A percentile compares a stretch with the other conserved stretches of the same genome.
Conservation (phyloP, 164 flowering plant genomes). For the Tetrastigma voinierianum region DNA sequence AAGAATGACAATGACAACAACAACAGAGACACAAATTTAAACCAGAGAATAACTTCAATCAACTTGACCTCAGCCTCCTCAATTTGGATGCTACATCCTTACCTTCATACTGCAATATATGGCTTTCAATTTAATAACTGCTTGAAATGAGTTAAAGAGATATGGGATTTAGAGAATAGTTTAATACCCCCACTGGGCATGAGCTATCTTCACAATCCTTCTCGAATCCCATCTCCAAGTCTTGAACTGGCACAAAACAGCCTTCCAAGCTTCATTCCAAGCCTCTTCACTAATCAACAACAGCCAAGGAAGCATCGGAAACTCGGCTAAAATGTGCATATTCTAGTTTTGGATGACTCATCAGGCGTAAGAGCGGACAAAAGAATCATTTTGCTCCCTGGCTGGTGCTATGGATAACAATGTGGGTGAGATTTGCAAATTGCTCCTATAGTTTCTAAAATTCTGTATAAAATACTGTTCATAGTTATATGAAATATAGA, state of each 20-base stretch:
- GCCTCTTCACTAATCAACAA: constrained; percentile 36
- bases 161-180: neutral
- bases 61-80: constrained; percentile 76
- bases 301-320: too few species aligned
- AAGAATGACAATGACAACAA: too few species aligned
- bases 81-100: constrained; percentile 54
- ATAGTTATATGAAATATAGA: too few species aligned
- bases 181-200: constrained; percentile 76
- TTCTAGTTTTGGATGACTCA: constrained; percentile 28
- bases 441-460: constrained; percentile 75
- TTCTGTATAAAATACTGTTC: constrained; percentile 35
- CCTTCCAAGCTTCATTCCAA: constrained; percentile 75
- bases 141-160: too few species aligned
- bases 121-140: neutral
- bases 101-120: constrained; percentile 61
- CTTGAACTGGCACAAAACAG: constrained; percentile 78
- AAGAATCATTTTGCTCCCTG: constrained; percentile 75
- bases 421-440: constrained; percentile 77
- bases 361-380: constrained; percentile 77
- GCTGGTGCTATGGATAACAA: constrained; percentile 69
- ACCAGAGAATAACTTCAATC: neutral
- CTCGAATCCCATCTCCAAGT: constrained; percentile 94
- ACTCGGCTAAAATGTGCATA: neutral
- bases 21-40: too few species aligned
- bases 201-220: constrained; percentile 86